Evolutionary conservation across 192 early-diverging fungal species (phyloP).

Genomic region (Hyaloraphidium curvatum): DNA sequence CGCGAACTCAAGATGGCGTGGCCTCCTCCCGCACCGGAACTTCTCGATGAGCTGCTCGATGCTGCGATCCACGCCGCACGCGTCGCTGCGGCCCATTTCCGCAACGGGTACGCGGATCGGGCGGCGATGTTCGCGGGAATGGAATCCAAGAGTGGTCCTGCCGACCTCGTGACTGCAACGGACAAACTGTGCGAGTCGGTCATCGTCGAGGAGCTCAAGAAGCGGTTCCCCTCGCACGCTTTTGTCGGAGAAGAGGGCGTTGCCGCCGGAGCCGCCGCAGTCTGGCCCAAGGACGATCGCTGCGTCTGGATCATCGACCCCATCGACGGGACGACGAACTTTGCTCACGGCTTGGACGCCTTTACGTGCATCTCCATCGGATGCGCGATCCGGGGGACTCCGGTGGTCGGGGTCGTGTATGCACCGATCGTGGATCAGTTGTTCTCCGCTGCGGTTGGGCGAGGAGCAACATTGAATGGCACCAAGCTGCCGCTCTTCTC

Average conservation of each 20-base stretch:
- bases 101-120: not conserved
- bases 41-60: not conserved
- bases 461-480: not conserved
- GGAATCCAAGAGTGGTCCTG: not conserved
- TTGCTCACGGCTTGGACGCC: not conserved
- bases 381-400: not conserved
- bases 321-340: constrained; percentile 1
- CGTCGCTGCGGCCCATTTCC: not conserved
- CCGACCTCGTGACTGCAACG: not conserved
- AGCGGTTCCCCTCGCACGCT: not conserved
- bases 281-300: not conserved
- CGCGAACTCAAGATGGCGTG: no score
- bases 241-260: not conserved
- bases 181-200: not conserved
- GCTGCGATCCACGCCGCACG: constrained; percentile 1
- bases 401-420: not conserved
- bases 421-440: not conserved
- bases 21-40: no score
- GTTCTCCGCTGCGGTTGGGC: not conserved
- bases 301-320: not conserved
- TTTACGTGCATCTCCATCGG: not conserved
- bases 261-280: not conserved
- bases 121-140: not conserved
- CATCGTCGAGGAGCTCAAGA: not conserved
- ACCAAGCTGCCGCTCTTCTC: not conserved